A percentile compares a stretch with the other conserved stretches of the same genome.
These are phyloP conservation scores for Globisporangium echinulatum DNA, from an alignment of 352 stramenopile genomes.

Conservation along the genomic window DNA sequence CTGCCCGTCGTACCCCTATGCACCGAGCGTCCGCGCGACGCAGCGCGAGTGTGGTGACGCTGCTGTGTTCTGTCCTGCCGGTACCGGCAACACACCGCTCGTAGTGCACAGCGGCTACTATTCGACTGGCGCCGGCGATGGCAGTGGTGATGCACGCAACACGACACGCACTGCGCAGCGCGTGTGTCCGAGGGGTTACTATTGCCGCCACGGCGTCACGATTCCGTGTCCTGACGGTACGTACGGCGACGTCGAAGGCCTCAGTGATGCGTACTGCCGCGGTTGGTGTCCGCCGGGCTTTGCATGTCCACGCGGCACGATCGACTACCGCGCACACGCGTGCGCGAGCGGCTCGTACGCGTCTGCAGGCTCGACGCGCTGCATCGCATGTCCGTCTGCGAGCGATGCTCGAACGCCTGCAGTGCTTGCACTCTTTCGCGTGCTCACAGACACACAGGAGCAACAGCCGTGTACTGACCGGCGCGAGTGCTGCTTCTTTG, in stretches of 20 bases:
- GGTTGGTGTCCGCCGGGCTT: slow-evolving; percentile 67
- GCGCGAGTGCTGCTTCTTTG: slow-evolving; percentile 46
- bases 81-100: slow-evolving; percentile 39
- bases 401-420: slow-evolving; percentile 12
- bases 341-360: slow-evolving; percentile 44
- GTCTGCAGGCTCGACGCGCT: slow-evolving; percentile 27
- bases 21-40: slow-evolving; percentile 31
- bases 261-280: slow-evolving; percentile 42
- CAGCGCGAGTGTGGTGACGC: slow-evolving; percentile 45
- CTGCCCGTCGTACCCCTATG: slow-evolving; percentile 56
- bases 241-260: slow-evolving; percentile 41
- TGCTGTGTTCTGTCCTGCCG: slow-evolving; percentile 49
- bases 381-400: slow-evolving; percentile 35
- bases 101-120: slow-evolving; percentile 46
- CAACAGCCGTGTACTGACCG: slow-evolving; percentile 23
- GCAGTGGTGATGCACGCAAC: slow-evolving; percentile 30
- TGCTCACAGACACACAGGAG: slow-evolving; percentile 14
- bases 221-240: slow-evolving; percentile 64
- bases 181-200: slow-evolving; percentile 55
- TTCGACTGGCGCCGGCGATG: slow-evolving; percentile 34
- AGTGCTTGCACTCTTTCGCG: slow-evolving; percentile 18
- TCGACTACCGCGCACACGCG: slow-evolving; percentile 31
- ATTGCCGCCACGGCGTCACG: slow-evolving; percentile 62
- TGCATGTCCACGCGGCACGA: slow-evolving; percentile 56
- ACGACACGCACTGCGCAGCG: slow-evolving; percentile 44